Percentiles rank a stretch among this genome's conserved stretches.
These are phyloP conservation scores for Schizosaccharomyces lindneri DNA, from an alignment of 805 yeast genomes.

Conservation along the genomic window DNA sequence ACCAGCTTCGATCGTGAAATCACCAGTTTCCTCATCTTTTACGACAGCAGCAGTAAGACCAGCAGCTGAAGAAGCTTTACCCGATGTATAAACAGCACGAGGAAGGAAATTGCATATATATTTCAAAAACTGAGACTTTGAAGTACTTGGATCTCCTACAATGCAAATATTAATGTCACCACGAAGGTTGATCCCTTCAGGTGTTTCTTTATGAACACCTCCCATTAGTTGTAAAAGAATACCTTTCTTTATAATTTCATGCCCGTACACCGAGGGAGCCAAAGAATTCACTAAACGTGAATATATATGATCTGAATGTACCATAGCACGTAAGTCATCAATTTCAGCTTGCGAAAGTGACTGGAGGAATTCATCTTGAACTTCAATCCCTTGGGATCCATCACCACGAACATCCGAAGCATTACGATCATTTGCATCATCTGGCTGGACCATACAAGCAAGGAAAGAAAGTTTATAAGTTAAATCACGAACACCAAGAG, in stretches of 20 bases:
- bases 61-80: slow-evolving; percentile 95
- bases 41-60: slow-evolving; percentile 97
- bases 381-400: slow-evolving; percentile 26
- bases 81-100: slow-evolving; percentile 86
- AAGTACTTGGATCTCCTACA: slow-evolving; percentile 95
- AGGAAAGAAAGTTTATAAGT: slow-evolving; percentile 77
- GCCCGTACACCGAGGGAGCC: slow-evolving; percentile 93
- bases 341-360: slow-evolving; percentile 62
- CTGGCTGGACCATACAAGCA: slow-evolving; percentile 71
- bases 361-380: slow-evolving; percentile 58
- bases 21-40: slow-evolving; percentile 90
- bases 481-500: slow-evolving; percentile 83
- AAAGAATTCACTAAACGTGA: slow-evolving; percentile 63
- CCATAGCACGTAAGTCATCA: slow-evolving; percentile 68
- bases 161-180: slow-evolving; percentile 92
- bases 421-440: slow-evolving; percentile 17
- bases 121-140: slow-evolving; percentile 85
- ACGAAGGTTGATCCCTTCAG: slow-evolving; percentile 82
- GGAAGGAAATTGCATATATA: slow-evolving; percentile 82
- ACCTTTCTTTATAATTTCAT: slow-evolving; percentile 82
- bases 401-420: slow-evolving; percentile 17
- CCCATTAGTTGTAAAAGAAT: slow-evolving; percentile 67
- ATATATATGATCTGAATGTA: slow-evolving; percentile 64
- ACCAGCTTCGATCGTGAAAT: slow-evolving; percentile 93
- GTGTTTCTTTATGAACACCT: slow-evolving; percentile 83